A percentile compares a stretch with the other conserved stretches of the same genome.
phyloP scores from a whole-genome alignment of 1,284 basidiomycete genomes.

The Takashimella tepidaria region DNA sequence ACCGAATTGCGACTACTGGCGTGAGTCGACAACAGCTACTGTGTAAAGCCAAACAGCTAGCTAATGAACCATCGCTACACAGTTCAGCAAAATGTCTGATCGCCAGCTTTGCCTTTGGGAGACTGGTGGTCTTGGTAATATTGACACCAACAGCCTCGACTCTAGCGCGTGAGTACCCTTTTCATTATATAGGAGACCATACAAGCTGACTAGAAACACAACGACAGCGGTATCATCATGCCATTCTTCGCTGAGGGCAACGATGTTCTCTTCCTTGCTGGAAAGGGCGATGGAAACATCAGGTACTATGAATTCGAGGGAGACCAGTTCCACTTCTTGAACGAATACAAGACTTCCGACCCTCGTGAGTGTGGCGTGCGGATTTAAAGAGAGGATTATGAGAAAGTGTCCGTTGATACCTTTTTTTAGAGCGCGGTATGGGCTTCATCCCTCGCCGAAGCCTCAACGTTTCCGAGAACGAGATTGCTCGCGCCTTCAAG shows the following conservation, averaged over 20 bases:
- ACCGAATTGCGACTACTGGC: conserved; percentile 85
- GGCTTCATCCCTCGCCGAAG: conserved; percentile 89
- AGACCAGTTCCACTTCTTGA: conserved; percentile 72
- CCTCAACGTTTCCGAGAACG: conserved; percentile 82
- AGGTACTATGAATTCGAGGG: conserved; percentile 92
- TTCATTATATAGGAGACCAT: background rate
- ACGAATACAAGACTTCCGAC: conserved; percentile 83
- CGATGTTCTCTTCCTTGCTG: conserved; percentile 82
- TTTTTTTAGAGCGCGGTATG: conserved; percentile 72
- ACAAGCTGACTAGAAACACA: background rate
- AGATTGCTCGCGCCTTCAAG: conserved; percentile 95
- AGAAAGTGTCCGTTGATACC: no score
- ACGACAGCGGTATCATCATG: conserved; percentile 74
- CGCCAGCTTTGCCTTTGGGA: conserved; percentile 87
- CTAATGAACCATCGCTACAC: background rate
- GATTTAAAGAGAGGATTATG: no score
- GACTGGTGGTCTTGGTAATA: conserved; percentile 60
- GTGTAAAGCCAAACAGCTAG: background rate
- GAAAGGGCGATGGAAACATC: conserved; percentile 79
- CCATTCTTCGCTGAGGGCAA: conserved; percentile 93
- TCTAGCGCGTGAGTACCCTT: conserved; percentile 58
- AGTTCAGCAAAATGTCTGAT: conserved; percentile 89
- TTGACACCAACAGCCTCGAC: conserved; percentile 75
- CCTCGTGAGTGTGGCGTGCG: conserved; percentile 55
- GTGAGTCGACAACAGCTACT: conserved; percentile 23